Evolutionary conservation across 2,329 filamentous ascomycete genomes (phyloP).

Genomic region (Dichotomopilus funicola): DNA sequence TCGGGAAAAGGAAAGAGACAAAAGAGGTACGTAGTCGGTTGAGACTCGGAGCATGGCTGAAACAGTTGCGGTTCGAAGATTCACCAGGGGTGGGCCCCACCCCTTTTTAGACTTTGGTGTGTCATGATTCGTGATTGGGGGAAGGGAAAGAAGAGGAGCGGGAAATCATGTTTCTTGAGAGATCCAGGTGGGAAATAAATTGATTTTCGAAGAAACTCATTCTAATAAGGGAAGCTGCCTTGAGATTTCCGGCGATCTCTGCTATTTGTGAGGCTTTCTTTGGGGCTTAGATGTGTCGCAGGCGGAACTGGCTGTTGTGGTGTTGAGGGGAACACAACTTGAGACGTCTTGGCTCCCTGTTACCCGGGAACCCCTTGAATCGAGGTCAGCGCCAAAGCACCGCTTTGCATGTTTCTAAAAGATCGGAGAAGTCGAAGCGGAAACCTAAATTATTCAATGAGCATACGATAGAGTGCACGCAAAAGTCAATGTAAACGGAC

Average conservation of each 20-base stretch:
- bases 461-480: no score
- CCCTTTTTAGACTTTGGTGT: not conserved
- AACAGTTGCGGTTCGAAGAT: slow-evolving; percentile 11
- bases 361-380: not conserved
- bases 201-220: not conserved
- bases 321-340: not conserved
- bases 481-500: no score
- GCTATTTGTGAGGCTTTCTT: not conserved
- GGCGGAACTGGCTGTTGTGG: not conserved
- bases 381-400: slow-evolving; percentile 4
- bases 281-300: not conserved
- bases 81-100: not conserved
- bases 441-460: no score
- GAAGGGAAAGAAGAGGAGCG: not conserved
- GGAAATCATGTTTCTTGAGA: not conserved
- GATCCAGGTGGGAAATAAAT: not conserved
- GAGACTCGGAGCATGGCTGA: slow-evolving; percentile 1
- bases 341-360: not conserved
- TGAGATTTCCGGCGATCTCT: not conserved
- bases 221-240: not conserved
- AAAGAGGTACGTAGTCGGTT: not conserved
- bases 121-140: not conserved
- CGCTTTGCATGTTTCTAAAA: not conserved
- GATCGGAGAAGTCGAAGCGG: no score
- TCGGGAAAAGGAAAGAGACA: not conserved